A percentile compares a stretch with the other conserved stretches of the same genome.
Conservation (phyloP, 768 basidiomycete species). For the Lactarius hatsudake region DNA sequence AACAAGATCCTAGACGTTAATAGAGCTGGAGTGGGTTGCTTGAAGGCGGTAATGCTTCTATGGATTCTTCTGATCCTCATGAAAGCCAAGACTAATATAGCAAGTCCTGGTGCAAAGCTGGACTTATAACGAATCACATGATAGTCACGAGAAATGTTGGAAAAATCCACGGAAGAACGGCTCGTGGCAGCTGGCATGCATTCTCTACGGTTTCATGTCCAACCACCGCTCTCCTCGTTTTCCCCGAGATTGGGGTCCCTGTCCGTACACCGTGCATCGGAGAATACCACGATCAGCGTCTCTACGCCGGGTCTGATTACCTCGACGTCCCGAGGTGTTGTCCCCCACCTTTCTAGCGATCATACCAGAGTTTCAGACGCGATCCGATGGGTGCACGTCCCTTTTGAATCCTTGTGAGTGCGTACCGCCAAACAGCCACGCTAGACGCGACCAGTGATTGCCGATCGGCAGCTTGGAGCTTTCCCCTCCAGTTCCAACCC, state of each 20-base stretch:
- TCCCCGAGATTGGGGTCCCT: constrained; percentile 23
- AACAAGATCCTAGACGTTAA: background rate
- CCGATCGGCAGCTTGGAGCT: constrained; percentile 55
- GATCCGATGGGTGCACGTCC: constrained; percentile 63
- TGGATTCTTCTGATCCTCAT: background rate
- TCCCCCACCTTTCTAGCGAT: constrained; percentile 73
- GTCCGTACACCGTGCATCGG: constrained; percentile 7
- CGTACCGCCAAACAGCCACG: background rate
- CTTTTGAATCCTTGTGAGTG: constrained; percentile 79
- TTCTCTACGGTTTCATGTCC: constrained; percentile 21
- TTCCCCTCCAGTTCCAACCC: constrained; percentile 61
- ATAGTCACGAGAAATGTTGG: background rate
- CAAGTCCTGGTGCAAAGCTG: background rate
- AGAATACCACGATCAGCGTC: constrained; percentile 36
- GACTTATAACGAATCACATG: background rate
- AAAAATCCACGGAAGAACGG: background rate
- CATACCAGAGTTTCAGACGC: constrained; percentile 46
- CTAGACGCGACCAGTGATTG: background rate
- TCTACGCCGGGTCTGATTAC: constrained; percentile 62
- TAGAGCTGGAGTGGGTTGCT: background rate
- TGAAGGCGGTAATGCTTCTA: background rate
- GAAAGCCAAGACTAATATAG: background rate
- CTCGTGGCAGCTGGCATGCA: background rate
- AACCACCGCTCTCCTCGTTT: constrained; percentile 6
- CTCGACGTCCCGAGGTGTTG: constrained; percentile 66